phyloP scores from a whole-genome alignment of 352 stramenopile species.

The Peronospora destructor region DNA sequence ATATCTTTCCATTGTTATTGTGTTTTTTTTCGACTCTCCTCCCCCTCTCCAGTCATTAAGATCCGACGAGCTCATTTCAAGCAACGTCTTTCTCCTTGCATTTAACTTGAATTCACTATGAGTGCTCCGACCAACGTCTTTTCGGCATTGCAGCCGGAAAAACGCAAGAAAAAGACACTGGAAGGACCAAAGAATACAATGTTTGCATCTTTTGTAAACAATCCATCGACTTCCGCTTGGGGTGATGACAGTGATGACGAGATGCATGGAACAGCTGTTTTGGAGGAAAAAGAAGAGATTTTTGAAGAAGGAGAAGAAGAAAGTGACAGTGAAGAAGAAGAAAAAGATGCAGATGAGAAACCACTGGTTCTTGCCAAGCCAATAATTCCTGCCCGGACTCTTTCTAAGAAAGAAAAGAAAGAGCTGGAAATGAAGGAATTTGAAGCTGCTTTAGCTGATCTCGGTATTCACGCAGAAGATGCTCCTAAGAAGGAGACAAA shows the following conservation, averaged over 20 bases:
- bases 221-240: constrained; percentile 57
- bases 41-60: constrained; percentile 17
- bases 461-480: constrained; percentile 42
- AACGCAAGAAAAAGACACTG: constrained; percentile 53
- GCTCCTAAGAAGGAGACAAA: constrained; percentile 15
- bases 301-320: constrained; percentile 46
- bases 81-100: background rate
- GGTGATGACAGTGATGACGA: constrained; percentile 74
- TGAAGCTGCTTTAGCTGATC: constrained; percentile 52
- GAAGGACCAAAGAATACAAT: constrained; percentile 41
- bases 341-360: constrained; percentile 21
- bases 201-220: constrained; percentile 68
- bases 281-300: constrained; percentile 37
- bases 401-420: constrained; percentile 83
- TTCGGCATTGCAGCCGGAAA: constrained; percentile 49
- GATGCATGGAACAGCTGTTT: constrained; percentile 38
- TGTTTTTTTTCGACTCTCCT: too few species aligned
- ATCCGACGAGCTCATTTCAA: constrained; percentile 6
- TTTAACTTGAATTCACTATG: constrained; percentile 7
- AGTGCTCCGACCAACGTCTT: constrained; percentile 38
- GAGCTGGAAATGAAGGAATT: constrained; percentile 71
- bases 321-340: constrained; percentile 36
- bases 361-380: constrained; percentile 31
- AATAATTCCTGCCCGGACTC: constrained; percentile 26
- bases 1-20: background rate